These are phyloP conservation scores for Cytospora schulzeri DNA, from an alignment of 2,329 filamentous ascomycete species.

Conservation along the genomic window DNA sequence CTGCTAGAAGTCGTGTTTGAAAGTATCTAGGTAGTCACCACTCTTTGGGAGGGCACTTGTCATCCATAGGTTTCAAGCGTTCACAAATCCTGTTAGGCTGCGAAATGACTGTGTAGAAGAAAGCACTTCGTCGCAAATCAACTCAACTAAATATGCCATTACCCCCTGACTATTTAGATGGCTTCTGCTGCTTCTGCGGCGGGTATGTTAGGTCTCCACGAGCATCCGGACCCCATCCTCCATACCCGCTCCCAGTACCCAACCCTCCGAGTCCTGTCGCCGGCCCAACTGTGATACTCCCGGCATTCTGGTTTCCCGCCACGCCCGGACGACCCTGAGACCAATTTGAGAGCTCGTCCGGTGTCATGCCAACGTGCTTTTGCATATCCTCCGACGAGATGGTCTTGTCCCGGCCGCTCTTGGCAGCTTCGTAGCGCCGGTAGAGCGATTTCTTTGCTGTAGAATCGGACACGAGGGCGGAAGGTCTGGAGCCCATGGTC, in stretches of 20 bases:
- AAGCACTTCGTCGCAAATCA: no score
- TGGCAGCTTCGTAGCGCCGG: slow-evolving; percentile 31
- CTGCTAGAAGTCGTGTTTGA: no score
- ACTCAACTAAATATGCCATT: neutral
- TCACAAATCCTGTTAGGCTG: no score
- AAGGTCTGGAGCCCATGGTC: neutral
- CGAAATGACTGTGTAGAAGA: no score
- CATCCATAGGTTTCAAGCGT: no score
- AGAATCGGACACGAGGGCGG: neutral
- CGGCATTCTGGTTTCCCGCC: slow-evolving; percentile 23
- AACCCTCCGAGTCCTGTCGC: slow-evolving; percentile 20
- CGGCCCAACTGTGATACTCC: slow-evolving; percentile 21
- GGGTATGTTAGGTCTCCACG: slow-evolving; percentile 14
- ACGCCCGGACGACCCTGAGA: slow-evolving; percentile 17
- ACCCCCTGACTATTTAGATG: neutral
- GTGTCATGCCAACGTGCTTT: slow-evolving; percentile 27
- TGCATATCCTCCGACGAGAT: slow-evolving; percentile 26
- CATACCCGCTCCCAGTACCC: slow-evolving; percentile 22
- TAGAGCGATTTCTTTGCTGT: slow-evolving; percentile 30
- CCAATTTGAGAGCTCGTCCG: slow-evolving; percentile 21
- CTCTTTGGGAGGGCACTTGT: no score
- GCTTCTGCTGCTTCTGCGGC: slow-evolving; percentile 6
- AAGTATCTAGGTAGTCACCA: no score
- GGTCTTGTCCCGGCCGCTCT: slow-evolving; percentile 32
- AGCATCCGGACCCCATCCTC: slow-evolving; percentile 24